phyloP scores from a whole-genome alignment of 768 basidiomycete genomes.

The Lactifluus pinguis region DNA sequence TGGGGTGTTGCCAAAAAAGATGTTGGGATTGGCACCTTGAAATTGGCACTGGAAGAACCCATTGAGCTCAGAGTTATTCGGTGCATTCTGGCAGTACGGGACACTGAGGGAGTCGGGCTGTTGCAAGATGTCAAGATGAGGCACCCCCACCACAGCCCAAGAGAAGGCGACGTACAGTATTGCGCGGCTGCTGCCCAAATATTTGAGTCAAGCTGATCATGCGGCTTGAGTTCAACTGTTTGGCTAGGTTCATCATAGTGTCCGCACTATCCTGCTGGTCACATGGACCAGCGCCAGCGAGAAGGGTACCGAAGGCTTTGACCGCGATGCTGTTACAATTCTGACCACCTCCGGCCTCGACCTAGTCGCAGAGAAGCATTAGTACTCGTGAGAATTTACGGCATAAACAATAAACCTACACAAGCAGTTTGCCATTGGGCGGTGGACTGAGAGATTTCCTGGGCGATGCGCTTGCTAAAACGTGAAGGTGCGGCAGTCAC shows the following conservation, averaged over 20 bases:
- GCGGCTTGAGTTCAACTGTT: slow-evolving; percentile 35
- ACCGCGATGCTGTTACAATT: slow-evolving; percentile 52
- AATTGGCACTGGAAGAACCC: slow-evolving; percentile 55
- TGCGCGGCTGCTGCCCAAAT: slow-evolving; percentile 50
- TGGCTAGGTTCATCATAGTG: slow-evolving; percentile 41
- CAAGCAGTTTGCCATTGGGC: slow-evolving; percentile 40
- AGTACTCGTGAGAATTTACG: no score
- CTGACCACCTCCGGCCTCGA: slow-evolving; percentile 45
- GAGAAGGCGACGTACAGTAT: slow-evolving; percentile 32
- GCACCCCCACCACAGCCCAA: not conserved
- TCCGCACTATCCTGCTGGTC: slow-evolving; percentile 43
- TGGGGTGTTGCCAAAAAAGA: slow-evolving; percentile 36
- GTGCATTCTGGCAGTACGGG: slow-evolving; percentile 46
- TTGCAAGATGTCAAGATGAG: not conserved
- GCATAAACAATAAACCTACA: slow-evolving; percentile 26
- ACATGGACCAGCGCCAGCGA: slow-evolving; percentile 37
- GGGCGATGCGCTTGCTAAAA: slow-evolving; percentile 37
- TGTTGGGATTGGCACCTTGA: slow-evolving; percentile 34
- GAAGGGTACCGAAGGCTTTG: slow-evolving; percentile 46
- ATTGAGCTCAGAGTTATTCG: slow-evolving; percentile 41
- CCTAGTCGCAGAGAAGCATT: slow-evolving; percentile 24
- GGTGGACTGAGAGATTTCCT: slow-evolving; percentile 34
- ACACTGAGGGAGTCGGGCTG: slow-evolving; percentile 38
- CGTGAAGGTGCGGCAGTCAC: slow-evolving; percentile 30
- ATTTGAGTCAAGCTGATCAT: slow-evolving; percentile 47